phyloP scores from a whole-genome alignment of 163 green algal genomes.

The Scenedesmus sp. region DNA sequence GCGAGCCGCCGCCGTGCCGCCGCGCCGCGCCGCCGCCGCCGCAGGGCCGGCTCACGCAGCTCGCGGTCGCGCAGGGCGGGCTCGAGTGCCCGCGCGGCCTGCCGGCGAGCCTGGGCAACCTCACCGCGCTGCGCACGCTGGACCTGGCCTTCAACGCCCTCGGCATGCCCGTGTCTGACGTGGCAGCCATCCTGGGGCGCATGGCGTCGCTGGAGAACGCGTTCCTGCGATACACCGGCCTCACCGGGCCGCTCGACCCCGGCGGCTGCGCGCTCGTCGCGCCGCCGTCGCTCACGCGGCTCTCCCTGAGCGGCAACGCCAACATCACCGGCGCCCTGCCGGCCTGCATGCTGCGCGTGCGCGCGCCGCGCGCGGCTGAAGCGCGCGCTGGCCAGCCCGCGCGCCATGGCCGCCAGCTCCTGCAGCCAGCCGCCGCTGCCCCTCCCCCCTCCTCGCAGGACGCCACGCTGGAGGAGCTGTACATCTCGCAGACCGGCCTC shows the following conservation, averaged over 20 bases:
- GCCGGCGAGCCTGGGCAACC: neutral
- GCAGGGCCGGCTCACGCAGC: conserved; percentile 30
- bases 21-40: neutral
- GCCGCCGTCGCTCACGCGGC: neutral
- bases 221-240: conserved; percentile 30
- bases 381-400: neutral
- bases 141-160: conserved; percentile 41
- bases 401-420: neutral
- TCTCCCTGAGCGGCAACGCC: conserved; percentile 35
- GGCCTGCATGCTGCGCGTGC: conserved; percentile 17
- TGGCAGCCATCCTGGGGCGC: neutral
- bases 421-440: neutral
- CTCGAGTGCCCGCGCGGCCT: conserved; percentile 20
- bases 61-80: conserved; percentile 1
- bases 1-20: neutral
- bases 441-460: too few relatives aligned
- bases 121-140: conserved; percentile 1
- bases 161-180: neutral
- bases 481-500: conserved; percentile 16
- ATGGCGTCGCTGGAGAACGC: conserved; percentile 19
- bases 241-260: neutral
- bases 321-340: conserved; percentile 17
- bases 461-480: conserved; percentile 37
- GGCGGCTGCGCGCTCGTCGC: conserved; percentile 5
- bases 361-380: neutral